Conservation (phyloP, 495 filamentous ascomycete genomes). For the Aspergillus carlsbadensis region DNA sequence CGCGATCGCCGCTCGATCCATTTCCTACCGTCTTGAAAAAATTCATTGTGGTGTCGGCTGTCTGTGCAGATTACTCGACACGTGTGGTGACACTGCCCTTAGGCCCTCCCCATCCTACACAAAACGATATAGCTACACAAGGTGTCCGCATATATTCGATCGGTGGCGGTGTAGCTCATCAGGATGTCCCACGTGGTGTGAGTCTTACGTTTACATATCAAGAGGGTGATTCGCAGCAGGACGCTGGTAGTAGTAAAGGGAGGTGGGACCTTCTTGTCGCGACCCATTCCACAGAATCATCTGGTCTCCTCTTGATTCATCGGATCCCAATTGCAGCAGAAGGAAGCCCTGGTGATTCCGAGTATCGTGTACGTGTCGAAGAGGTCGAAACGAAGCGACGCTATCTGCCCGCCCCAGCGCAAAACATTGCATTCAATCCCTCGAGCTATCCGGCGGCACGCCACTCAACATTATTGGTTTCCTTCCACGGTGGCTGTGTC, state of each 20-base stretch:
- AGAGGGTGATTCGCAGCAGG: conserved; percentile 26
- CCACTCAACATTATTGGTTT: conserved; percentile 63
- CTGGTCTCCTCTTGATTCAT: conserved; percentile 59
- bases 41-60: conserved; percentile 67
- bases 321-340: conserved; percentile 45
- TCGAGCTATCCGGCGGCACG: conserved; percentile 55
- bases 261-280: conserved; percentile 58
- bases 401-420: conserved; percentile 63
- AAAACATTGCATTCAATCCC: conserved; percentile 72
- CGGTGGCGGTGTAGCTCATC: conserved; percentile 49
- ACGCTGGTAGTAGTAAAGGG: conserved; percentile 13
- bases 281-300: conserved; percentile 65
- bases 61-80: conserved; percentile 68
- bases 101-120: conserved; percentile 62
- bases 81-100: conserved; percentile 72
- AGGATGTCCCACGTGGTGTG: conserved; percentile 60
- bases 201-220: conserved; percentile 64
- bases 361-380: conserved; percentile 37
- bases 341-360: conserved; percentile 11
- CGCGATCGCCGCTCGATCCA: conserved; percentile 50
- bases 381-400: conserved; percentile 60
- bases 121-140: conserved; percentile 46
- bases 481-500: conserved; percentile 65
- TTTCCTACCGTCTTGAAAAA: conserved; percentile 59
- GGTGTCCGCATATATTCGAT: conserved; percentile 60